Conservation (phyloP, 1,284 basidiomycete genomes). For the Ganoderma sinense region DNA sequence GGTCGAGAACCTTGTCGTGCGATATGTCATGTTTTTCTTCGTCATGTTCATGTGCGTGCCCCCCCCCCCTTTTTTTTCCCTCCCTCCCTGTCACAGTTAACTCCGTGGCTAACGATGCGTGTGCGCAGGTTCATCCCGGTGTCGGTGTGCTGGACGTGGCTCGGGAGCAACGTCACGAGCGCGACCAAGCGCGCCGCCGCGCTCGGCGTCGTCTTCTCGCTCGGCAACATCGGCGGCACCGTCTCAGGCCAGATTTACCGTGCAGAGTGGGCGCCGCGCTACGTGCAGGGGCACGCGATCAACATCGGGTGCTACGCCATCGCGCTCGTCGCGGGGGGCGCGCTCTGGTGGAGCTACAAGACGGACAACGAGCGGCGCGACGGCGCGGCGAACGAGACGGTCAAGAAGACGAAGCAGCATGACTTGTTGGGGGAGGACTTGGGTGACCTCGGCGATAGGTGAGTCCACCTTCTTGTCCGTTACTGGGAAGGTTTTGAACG, state of each 20-base stretch:
- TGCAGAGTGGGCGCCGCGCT: slow-evolving; percentile 42
- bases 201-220: slow-evolving; percentile 39
- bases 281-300: slow-evolving; percentile 42
- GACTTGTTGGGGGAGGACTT: slow-evolving; percentile 40
- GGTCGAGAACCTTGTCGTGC: slow-evolving; percentile 41
- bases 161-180: slow-evolving; percentile 39
- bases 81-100: background rate
- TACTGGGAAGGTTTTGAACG: background rate
- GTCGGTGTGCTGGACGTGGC: slow-evolving; percentile 41
- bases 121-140: slow-evolving; percentile 40
- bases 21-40: slow-evolving; percentile 45
- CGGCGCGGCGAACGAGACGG: slow-evolving; percentile 26
- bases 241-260: slow-evolving; percentile 42
- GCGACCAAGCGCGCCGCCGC: slow-evolving; percentile 41
- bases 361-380: slow-evolving; percentile 37
- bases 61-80: background rate
- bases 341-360: slow-evolving; percentile 39
- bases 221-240: slow-evolving; percentile 42
- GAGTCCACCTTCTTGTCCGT: slow-evolving; percentile 15
- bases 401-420: slow-evolving; percentile 17
- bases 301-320: slow-evolving; percentile 40
- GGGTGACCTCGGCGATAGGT: slow-evolving; percentile 42
- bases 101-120: background rate
- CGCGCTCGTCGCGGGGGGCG: slow-evolving; percentile 35
- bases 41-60: slow-evolving; percentile 42